Percentiles rank a stretch among this genome's conserved stretches.
Conservation (phyloP, 257 asterid genomes). For the Cynanchum wilfordii region DNA sequence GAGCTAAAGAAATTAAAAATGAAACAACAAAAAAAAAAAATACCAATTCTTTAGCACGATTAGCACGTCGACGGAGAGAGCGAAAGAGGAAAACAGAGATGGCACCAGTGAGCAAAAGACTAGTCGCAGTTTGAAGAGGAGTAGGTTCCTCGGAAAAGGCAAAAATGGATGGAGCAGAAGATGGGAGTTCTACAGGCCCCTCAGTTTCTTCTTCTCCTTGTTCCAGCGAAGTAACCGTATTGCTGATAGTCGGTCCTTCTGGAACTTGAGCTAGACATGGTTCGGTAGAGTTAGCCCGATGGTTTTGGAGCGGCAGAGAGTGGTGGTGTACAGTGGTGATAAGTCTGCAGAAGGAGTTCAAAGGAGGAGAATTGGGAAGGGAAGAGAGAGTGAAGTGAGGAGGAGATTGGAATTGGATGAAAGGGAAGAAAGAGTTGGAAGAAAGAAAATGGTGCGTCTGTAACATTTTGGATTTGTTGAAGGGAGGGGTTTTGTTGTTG, state of each 20-base stretch:
- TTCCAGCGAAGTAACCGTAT: conserved; percentile 2
- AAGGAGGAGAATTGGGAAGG: conserved; percentile 7
- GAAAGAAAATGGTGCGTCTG: conserved; percentile 19
- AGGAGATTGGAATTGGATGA: not conserved
- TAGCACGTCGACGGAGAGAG: conserved; percentile 82
- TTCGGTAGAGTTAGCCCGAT: conserved; percentile 17
- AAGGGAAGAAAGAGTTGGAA: conserved; percentile 18
- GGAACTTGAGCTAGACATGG: conserved; percentile 25
- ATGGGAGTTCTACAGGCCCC: conserved; percentile 69
- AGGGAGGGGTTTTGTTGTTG: not conserved
- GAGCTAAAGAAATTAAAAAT: not conserved
- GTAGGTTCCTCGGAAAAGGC: conserved; percentile 49
- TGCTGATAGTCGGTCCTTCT: conserved; percentile 15
- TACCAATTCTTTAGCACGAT: conserved; percentile 75
- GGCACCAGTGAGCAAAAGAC: conserved; percentile 90
- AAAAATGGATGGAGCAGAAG: conserved; percentile 42
- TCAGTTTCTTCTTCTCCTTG: conserved; percentile 24
- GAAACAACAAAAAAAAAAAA: too few relatives aligned
- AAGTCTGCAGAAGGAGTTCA: not conserved
- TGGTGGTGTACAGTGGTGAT: conserved; percentile 14
- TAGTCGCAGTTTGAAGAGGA: conserved; percentile 70
- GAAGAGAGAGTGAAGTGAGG: not conserved
- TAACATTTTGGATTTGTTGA: conserved; percentile 20
- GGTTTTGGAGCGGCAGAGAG: conserved; percentile 19
- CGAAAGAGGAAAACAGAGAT: conserved; percentile 73